Conservation (phyloP, 805 yeast species). For the Wickerhamiella slavikovae region DNA sequence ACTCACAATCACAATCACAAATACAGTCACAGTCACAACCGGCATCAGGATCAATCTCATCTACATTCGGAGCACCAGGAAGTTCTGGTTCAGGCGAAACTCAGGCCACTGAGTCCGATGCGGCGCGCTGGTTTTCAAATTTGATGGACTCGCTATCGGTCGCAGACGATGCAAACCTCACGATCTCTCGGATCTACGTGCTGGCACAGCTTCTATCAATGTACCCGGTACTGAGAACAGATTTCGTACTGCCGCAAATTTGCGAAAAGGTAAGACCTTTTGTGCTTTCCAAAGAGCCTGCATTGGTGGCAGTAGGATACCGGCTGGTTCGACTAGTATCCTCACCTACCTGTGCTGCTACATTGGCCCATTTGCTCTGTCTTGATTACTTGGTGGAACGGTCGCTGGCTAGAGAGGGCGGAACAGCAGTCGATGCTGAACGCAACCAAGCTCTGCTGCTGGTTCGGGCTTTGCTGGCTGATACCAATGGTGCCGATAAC, state of each 20-base stretch:
- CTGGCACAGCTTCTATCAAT: slow-evolving; percentile 6
- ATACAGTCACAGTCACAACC: too few relatives aligned
- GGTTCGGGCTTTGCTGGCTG: slow-evolving; percentile 37
- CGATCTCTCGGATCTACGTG: slow-evolving; percentile 1
- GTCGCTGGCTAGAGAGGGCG: slow-evolving; percentile 38
- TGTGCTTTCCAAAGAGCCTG: slow-evolving; percentile 33
- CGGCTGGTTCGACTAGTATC: slow-evolving; percentile 47
- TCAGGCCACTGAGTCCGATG: slow-evolving; percentile 1
- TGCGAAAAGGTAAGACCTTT: slow-evolving; percentile 33
- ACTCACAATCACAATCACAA: too few relatives aligned
- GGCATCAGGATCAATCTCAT: too few relatives aligned
- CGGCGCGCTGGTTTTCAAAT: slow-evolving; percentile 1
- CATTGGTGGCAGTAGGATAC: slow-evolving; percentile 56
- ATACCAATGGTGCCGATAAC: slow-evolving; percentile 30
- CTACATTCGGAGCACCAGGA: too few relatives aligned
- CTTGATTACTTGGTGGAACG: slow-evolving; percentile 43
- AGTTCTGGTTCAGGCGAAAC: too few relatives aligned
- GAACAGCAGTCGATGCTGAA: slow-evolving; percentile 29
- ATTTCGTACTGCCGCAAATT: slow-evolving; percentile 13
- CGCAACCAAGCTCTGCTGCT: slow-evolving; percentile 61
- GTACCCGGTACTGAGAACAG: slow-evolving; percentile 6
- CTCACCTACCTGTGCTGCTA: slow-evolving; percentile 31
- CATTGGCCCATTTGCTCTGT: slow-evolving; percentile 28
- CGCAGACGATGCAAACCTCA: slow-evolving; percentile 1
- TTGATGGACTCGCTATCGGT: slow-evolving; percentile 3